Evolutionary conservation across 1,139 yeast genomes (phyloP).

Genomic region (Saccharomyces hybrid): DNA sequence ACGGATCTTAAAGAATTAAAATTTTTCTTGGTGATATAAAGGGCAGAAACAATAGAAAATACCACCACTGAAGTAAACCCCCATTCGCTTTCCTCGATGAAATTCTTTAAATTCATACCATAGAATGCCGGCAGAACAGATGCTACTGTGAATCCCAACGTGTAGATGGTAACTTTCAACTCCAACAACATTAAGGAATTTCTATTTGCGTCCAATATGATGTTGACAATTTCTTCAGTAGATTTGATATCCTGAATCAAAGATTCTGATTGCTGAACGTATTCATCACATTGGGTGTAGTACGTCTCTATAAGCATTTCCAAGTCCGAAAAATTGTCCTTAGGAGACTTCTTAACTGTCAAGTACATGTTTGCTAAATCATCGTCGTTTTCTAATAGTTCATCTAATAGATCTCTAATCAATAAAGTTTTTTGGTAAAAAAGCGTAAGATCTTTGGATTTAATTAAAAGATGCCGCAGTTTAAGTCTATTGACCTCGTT

Average conservation of each 20-base stretch:
- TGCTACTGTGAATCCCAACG: constrained; percentile 80
- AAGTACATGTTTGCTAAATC: constrained; percentile 81
- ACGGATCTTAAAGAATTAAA: constrained; percentile 38
- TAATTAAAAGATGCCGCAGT: constrained; percentile 55
- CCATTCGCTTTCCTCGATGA: constrained; percentile 62
- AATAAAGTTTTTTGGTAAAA: constrained; percentile 61
- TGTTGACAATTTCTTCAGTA: constrained; percentile 93
- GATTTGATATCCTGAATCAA: constrained; percentile 76
- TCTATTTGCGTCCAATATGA: constrained; percentile 89
- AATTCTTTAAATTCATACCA: constrained; percentile 92
- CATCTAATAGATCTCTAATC: constrained; percentile 65
- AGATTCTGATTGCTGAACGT: constrained; percentile 87
- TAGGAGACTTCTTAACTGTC: constrained; percentile 32
- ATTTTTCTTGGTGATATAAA: constrained; percentile 34
- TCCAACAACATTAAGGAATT: constrained; percentile 88
- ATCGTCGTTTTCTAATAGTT: constrained; percentile 75
- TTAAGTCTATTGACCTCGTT: constrained; percentile 61
- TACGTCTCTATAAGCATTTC: constrained; percentile 90
- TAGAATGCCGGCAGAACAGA: constrained; percentile 72
- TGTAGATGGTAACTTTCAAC: constrained; percentile 73
- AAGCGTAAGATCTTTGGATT: constrained; percentile 56
- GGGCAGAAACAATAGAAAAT: constrained; percentile 36
- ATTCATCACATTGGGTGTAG: constrained; percentile 92
- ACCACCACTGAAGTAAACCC: constrained; percentile 41
- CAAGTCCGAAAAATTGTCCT: constrained; percentile 59